Percentiles rank a stretch among this genome's conserved stretches.
phyloP scores from a whole-genome alignment of 2,329 filamentous ascomycete genomes.

The Phaeosphaeriaceae sp. region DNA sequence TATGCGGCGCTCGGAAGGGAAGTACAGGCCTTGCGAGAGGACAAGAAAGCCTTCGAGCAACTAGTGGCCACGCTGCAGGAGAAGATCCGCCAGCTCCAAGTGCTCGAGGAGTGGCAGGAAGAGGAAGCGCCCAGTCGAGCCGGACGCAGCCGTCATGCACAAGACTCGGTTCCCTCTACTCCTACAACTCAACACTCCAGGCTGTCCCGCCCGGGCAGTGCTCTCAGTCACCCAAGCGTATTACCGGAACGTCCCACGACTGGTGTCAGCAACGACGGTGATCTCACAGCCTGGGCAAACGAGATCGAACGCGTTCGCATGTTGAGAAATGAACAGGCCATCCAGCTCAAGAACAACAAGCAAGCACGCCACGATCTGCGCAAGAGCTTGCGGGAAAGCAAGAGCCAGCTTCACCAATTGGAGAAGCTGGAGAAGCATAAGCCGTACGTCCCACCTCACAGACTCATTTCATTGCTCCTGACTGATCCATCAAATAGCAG shows the following conservation, averaged over 20 bases:
- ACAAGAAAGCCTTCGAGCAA: conserved; percentile 39
- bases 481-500: conserved; percentile 9
- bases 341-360: conserved; percentile 43
- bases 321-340: conserved; percentile 40
- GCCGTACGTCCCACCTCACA: conserved; percentile 16
- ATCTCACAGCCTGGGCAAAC: conserved; percentile 35
- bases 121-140: conserved; percentile 3
- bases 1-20: conserved; percentile 40
- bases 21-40: conserved; percentile 33
- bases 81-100: conserved; percentile 36
- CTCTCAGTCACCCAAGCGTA: conserved; percentile 14
- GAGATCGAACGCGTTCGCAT: conserved; percentile 45
- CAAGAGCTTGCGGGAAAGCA: conserved; percentile 40
- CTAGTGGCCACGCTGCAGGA: conserved; percentile 40
- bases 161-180: conserved; percentile 14
- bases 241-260: conserved; percentile 27
- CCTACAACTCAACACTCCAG: conserved; percentile 16
- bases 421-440: conserved; percentile 37
- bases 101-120: conserved; percentile 32
- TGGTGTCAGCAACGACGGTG: conserved; percentile 21
- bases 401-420: conserved; percentile 40
- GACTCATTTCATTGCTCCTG: neutral
- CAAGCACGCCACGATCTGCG: conserved; percentile 37
- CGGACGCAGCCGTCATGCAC: conserved; percentile 1
- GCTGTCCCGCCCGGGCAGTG: conserved; percentile 14